These are phyloP conservation scores for Tuber indicum DNA, from an alignment of 495 filamentous ascomycete species.

Conservation along the genomic window DNA sequence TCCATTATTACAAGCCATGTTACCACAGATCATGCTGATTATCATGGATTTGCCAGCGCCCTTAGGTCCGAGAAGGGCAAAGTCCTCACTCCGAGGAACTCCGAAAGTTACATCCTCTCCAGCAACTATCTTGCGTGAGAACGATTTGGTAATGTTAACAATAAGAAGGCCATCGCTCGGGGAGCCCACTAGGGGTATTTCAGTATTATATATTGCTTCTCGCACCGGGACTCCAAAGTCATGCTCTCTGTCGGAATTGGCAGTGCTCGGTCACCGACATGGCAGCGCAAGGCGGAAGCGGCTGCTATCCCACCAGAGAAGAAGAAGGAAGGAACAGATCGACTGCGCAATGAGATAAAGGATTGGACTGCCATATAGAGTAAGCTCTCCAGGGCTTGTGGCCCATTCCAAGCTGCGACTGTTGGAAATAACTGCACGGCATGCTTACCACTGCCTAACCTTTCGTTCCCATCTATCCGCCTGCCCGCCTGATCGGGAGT, in stretches of 20 bases:
- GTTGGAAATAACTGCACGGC: too few species aligned
- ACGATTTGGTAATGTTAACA: constrained; percentile 68
- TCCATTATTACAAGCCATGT: constrained; percentile 60
- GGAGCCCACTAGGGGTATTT: constrained; percentile 48
- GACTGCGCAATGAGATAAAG: constrained; percentile 66
- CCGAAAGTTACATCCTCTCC: constrained; percentile 79
- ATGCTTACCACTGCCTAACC: too few species aligned
- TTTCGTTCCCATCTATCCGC: too few species aligned
- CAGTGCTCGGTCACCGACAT: constrained; percentile 48
- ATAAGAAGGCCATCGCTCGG: constrained; percentile 66
- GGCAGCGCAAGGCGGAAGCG: constrained; percentile 47
- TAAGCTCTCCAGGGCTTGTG: constrained; percentile 62
- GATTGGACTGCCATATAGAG: constrained; percentile 71
- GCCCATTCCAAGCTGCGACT: constrained; percentile 56
- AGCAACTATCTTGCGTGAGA: constrained; percentile 57
- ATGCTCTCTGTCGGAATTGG: constrained; percentile 43
- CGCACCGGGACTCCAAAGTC: constrained; percentile 23
- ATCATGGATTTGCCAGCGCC: constrained; percentile 83
- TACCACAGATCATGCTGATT: constrained; percentile 77
- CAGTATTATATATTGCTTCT: constrained; percentile 47
- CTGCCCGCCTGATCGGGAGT: too few species aligned
- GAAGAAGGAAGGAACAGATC: constrained; percentile 56
- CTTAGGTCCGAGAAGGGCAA: constrained; percentile 80
- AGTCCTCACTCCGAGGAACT: constrained; percentile 67
- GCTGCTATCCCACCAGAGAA: constrained; percentile 67